Evolutionary conservation across 116 monocot species (phyloP).

Genomic region (Posidonia oceanica): DNA sequence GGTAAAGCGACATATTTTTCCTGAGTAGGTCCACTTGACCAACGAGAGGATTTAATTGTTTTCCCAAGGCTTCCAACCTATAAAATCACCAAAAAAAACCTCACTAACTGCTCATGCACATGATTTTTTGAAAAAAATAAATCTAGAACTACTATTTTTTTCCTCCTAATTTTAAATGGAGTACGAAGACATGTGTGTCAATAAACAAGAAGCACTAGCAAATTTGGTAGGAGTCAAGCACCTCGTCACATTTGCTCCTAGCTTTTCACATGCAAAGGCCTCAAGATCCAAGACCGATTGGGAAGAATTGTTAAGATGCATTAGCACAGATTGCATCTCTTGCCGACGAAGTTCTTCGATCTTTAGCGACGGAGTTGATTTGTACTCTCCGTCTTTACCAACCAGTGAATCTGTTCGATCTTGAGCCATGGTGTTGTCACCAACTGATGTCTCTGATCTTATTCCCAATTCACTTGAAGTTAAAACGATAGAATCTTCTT

Average conservation of each 20-base stretch:
- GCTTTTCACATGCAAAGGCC: conserved; percentile 14
- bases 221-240: conserved; percentile 6
- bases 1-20: conserved; percentile 31
- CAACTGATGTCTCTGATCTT: conserved; percentile 2
- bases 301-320: conserved; percentile 13
- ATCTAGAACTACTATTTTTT: neutral
- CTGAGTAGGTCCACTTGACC: conserved; percentile 26
- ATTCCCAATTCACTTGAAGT: conserved; percentile 7
- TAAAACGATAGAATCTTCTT: conserved; percentile 10
- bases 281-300: conserved; percentile 28
- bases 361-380: neutral
- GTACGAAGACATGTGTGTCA: neutral
- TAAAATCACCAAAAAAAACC: neutral
- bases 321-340: conserved; percentile 2
- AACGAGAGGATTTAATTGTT: conserved; percentile 15
- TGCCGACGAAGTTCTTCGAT: neutral
- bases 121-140: neutral
- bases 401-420: neutral
- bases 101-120: neutral
- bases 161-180: neutral
- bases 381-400: neutral
- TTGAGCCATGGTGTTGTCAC: neutral
- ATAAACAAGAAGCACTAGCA: neutral
- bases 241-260: conserved; percentile 28
- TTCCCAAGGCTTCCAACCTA: conserved; percentile 41